Conservation (phyloP, 2,329 filamentous ascomycete species). For the Penicillium occitanis region DNA sequence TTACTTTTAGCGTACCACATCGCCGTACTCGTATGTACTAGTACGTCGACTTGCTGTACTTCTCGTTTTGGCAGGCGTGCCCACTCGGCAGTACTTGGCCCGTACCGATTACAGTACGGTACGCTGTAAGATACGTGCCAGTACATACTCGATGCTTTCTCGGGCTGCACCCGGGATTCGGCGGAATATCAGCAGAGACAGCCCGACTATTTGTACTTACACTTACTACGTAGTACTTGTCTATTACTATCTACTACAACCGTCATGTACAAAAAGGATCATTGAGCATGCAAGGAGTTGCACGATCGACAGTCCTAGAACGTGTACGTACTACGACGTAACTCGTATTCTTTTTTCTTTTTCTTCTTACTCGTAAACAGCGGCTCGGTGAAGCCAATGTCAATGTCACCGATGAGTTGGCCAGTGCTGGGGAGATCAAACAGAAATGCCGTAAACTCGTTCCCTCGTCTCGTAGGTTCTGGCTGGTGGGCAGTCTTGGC, state of each 20-base stretch:
- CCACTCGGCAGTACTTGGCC: not conserved
- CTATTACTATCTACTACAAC: no score
- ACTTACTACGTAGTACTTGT: not conserved
- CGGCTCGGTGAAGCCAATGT: not conserved
- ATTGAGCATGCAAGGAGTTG: constrained; percentile 10
- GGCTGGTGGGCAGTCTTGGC: not conserved
- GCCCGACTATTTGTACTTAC: not conserved
- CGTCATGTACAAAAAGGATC: not conserved
- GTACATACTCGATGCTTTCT: not conserved
- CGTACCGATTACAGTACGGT: constrained; percentile 2
- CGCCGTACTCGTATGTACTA: not conserved
- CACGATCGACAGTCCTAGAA: not conserved
- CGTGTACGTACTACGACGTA: not conserved
- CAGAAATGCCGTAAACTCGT: not conserved
- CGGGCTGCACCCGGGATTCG: constrained; percentile 14
- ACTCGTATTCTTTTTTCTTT: constrained; percentile 4
- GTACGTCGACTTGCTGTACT: not conserved
- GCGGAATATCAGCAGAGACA: not conserved
- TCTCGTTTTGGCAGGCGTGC: no score
- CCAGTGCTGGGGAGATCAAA: not conserved
- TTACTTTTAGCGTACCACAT: not conserved
- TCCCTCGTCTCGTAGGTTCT: not conserved
- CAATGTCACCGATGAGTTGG: not conserved
- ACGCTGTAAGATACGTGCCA: not conserved
- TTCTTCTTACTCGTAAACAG: not conserved